Conservation (phyloP, 2,329 filamentous ascomycete genomes). For the Fusarium verticillioides region DNA sequence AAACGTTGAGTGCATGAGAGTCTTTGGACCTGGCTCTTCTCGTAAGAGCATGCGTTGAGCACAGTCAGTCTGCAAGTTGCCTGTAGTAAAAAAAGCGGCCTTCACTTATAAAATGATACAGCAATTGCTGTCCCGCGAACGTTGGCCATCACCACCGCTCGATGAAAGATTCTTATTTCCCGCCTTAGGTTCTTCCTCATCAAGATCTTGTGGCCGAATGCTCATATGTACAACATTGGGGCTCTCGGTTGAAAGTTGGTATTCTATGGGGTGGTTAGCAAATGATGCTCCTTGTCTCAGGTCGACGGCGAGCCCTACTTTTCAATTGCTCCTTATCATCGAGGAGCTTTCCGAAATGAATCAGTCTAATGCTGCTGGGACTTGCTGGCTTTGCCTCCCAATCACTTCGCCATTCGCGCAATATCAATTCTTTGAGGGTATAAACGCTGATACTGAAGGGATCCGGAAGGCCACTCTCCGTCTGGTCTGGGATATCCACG, state of each 20-base stretch:
- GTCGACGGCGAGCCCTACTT: slow-evolving; percentile 66
- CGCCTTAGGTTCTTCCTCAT: slow-evolving; percentile 81
- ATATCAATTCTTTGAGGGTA: slow-evolving; percentile 91
- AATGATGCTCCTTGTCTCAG: not conserved
- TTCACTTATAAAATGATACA: slow-evolving; percentile 62
- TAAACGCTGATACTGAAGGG: slow-evolving; percentile 93
- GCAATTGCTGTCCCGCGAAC: slow-evolving; percentile 57
- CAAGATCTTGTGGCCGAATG: slow-evolving; percentile 85
- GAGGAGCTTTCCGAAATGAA: slow-evolving; percentile 89
- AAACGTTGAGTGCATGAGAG: slow-evolving; percentile 4
- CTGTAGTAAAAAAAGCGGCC: not conserved
- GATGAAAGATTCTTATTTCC: slow-evolving; percentile 63
- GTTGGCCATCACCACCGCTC: slow-evolving; percentile 54
- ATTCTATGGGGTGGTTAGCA: slow-evolving; percentile 68
- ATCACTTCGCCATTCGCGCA: slow-evolving; percentile 91
- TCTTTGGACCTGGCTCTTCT: slow-evolving; percentile 12
- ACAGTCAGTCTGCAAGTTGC: slow-evolving; percentile 7
- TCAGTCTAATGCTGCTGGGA: slow-evolving; percentile 88
- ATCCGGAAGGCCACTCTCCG: slow-evolving; percentile 70
- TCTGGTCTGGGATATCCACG: slow-evolving; percentile 77
- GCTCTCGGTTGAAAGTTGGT: slow-evolving; percentile 77
- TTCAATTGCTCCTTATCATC: slow-evolving; percentile 88
- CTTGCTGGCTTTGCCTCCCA: slow-evolving; percentile 90
- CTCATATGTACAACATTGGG: slow-evolving; percentile 96
- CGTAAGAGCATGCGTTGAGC: not conserved